Conservation (phyloP, 176 grass and related monocot genomes). For the Eragrostis curvula region DNA sequence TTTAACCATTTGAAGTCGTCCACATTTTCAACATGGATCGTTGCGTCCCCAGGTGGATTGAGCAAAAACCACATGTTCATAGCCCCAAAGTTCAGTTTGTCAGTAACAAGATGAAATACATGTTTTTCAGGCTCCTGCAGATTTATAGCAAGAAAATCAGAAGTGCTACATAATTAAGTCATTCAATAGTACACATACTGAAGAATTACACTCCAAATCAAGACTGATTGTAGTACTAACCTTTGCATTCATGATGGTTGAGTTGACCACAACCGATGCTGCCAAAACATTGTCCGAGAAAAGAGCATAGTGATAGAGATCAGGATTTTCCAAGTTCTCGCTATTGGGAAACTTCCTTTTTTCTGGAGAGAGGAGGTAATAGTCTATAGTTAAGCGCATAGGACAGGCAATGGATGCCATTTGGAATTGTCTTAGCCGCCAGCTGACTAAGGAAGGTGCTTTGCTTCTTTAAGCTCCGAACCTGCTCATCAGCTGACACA, state of each 20-base stretch:
- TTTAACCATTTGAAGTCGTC: slow-evolving; percentile 78
- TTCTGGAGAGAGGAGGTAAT: slow-evolving; percentile 67
- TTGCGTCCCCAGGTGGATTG: slow-evolving; percentile 64
- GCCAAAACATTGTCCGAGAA: slow-evolving; percentile 78
- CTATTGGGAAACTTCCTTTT: slow-evolving; percentile 68
- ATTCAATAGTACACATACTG: background rate
- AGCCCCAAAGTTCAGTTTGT: slow-evolving; percentile 71
- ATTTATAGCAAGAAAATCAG: background rate
- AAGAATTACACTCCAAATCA: slow-evolving; percentile 14
- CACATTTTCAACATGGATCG: slow-evolving; percentile 75
- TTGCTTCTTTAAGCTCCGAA: slow-evolving; percentile 74
- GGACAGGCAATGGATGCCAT: slow-evolving; percentile 69
- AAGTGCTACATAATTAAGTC: background rate
- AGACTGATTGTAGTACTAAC: slow-evolving; percentile 33
- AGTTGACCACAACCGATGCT: slow-evolving; percentile 74
- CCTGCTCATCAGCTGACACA: slow-evolving; percentile 66
- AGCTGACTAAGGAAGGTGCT: slow-evolving; percentile 73
- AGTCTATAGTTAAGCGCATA: slow-evolving; percentile 70
- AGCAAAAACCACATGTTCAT: slow-evolving; percentile 84
- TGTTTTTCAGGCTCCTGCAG: slow-evolving; percentile 75
- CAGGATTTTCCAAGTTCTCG: slow-evolving; percentile 65
- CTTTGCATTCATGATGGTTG: slow-evolving; percentile 70
- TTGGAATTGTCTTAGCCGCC: slow-evolving; percentile 73
- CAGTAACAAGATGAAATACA: slow-evolving; percentile 76
- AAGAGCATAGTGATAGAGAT: slow-evolving; percentile 73